Evolutionary conservation across 2,329 filamentous ascomycete genomes (phyloP), one percentile per base, ranked within the genome.

Genomic region (Arthrobotrys megalospora): DNA sequence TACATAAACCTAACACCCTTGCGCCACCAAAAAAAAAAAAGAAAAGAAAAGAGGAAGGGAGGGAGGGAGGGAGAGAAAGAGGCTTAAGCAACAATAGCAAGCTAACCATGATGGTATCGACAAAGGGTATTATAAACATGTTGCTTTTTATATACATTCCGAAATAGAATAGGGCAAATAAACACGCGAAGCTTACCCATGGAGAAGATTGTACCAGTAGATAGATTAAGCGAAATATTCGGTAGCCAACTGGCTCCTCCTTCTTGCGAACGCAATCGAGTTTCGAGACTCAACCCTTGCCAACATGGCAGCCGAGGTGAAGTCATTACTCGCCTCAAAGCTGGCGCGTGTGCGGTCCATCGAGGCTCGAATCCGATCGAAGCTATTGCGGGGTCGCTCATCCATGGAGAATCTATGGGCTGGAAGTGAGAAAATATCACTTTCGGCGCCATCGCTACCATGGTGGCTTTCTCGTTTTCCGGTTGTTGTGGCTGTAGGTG

Each of bases 371-470:
- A 96, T 90, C 69, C 94, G 90, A 82, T 98, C 95, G 83, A 92
- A 96, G n/a, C 93, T 96, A 47, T 93, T 93, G 80, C 93, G 88
- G 4, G 91, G 88, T 78, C 91, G 88, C 80, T 94, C 91, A 76
- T 92, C 91, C 80, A 90, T 83, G 14, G 91, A 91, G 80, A 87
- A 86, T 79, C 90, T 88, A 81, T 90, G 89, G 62, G 88, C 86
- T 21, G 93, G 96, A 84, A 94, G 96, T 47, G 81, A 80, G 19
- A 79, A 79, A 41, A 80, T 80, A 50, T 80, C 81, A 28, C 81
- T 81, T 82, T 96, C 94, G 62, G 96, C 97, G 79, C 93, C 95
- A 84, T 97, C 94, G 85, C 94, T 97, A 78, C 94, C 93, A 81
- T 95, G 96, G 83, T 97, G 93, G 82, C 93, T 96, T 81, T 90